Conservation (phyloP, 2,329 filamentous ascomycete genomes). For the Arthrobotrys entomopaga region DNA sequence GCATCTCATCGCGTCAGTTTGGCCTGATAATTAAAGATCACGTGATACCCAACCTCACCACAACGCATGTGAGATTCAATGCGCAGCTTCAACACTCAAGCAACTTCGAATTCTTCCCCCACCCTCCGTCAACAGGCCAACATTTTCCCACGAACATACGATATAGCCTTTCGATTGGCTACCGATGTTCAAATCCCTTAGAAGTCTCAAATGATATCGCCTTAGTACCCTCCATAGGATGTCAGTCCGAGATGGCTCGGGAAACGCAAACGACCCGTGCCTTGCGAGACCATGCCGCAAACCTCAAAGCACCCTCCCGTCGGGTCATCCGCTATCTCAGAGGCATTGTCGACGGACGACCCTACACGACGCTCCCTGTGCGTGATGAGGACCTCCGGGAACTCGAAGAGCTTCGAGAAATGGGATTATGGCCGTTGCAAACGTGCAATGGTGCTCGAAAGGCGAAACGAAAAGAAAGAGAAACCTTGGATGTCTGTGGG, state of each 20-base stretch:
- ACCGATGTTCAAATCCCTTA: constrained; percentile 2
- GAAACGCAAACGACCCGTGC: constrained; percentile 55
- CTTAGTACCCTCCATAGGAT: constrained; percentile 20
- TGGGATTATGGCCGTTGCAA: constrained; percentile 43
- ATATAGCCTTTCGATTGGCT: neutral
- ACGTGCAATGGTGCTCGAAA: constrained; percentile 43
- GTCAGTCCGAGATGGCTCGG: constrained; percentile 47
- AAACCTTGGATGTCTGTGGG: constrained; percentile 42
- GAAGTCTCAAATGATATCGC: constrained; percentile 26
- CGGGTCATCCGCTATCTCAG: constrained; percentile 57
- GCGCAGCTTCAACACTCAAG: neutral
- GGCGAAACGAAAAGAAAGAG: constrained; percentile 27
- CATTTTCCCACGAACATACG: neutral
- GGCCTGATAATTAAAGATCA: constrained; percentile 26
- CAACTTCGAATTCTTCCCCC: neutral
- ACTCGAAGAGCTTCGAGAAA: constrained; percentile 35
- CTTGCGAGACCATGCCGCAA: constrained; percentile 55
- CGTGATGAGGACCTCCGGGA: constrained; percentile 42
- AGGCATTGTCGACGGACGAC: constrained; percentile 55
- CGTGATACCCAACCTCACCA: constrained; percentile 30
- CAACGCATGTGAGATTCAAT: constrained; percentile 26
- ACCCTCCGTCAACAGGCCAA: neutral
- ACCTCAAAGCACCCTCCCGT: constrained; percentile 57
- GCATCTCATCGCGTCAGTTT: constrained; percentile 31
- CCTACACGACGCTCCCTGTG: constrained; percentile 41